Evolutionary conservation across 768 basidiomycete species (phyloP), one percentile per base, ranked within the genome.

Genomic region (Suillus tomentosus): DNA sequence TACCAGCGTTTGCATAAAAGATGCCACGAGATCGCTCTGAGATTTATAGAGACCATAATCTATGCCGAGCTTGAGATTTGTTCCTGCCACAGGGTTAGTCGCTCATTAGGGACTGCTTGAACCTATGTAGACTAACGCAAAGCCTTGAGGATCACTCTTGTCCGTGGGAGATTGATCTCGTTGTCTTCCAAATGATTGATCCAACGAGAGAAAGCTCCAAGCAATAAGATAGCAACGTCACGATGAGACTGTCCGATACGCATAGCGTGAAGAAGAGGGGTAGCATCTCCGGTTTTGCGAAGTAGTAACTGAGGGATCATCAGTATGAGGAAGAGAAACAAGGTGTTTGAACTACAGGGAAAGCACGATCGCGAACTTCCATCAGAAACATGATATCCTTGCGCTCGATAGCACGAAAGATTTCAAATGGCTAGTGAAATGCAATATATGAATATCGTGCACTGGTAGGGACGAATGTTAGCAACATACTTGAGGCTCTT

Each of bases 201-300:
- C 80, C 89, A 96, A 24, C 95, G 87, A 14, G 94, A 95, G 72
- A 97, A 88, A 14, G 96, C 94, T 14, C 96, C 96, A 15, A 97
- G 74, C 2, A 99, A 81, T 5, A 96, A 70, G 65, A 99, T 92
- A 4, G 94, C 91, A 10, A 98, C 86, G 60, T 97, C 95, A 64
- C 85, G 81, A 68, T 94, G 89, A 45, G 85, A 84, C 65, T 82
- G 77, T 34, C 91, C 90, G 36, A 92, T 88, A 27, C 90, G 82
- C 83, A 96, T 94, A 1, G 95, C 94, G 72, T 98, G 94, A 8
- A 97, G 84, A 15, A 99, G 85, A 8, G 96, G 95, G 1, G 95
- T 95, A 27, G 88, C 87, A 47, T 91, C 90, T 3, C 93, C 94
- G 43, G 88, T 88, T 72, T 92, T 92, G 63, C 88, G 89, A n/a